Conservation (phyloP, 306 rosid species). For the Vigna trinervia region DNA sequence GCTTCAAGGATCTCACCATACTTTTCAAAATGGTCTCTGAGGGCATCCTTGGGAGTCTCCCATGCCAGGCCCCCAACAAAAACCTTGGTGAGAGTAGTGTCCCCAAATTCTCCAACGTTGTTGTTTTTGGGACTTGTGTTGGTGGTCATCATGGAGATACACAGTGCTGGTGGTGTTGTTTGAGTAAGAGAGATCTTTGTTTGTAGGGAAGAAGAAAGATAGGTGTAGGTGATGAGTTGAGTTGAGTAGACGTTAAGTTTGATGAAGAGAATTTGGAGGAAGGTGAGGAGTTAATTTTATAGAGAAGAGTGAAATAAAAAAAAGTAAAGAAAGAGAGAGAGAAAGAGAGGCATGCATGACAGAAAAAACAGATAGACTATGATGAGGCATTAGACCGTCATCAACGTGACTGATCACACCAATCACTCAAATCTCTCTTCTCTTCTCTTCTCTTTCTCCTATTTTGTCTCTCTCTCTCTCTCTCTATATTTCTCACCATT, state of each 20-base stretch:
- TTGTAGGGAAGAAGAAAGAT: background rate
- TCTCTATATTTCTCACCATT: background rate
- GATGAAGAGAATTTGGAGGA: slow-evolving; percentile 25
- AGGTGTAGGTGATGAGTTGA: background rate
- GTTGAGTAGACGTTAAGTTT: slow-evolving; percentile 2
- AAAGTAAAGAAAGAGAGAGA: slow-evolving; percentile 2
- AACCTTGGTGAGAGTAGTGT: slow-evolving; percentile 80
- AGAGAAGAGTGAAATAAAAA: slow-evolving; percentile 39
- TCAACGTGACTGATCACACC: slow-evolving; percentile 61
- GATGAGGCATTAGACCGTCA: slow-evolving; percentile 46
- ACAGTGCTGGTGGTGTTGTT: background rate
- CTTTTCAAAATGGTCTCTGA: slow-evolving; percentile 71
- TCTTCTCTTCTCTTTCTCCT: background rate
- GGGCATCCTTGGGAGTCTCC: slow-evolving; percentile 86
- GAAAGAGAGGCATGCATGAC: slow-evolving; percentile 60
- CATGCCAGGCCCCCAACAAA: slow-evolving; percentile 90
- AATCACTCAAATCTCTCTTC: background rate
- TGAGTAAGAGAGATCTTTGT: background rate
- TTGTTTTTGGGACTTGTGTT: background rate
- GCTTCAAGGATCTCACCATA: slow-evolving; percentile 89
- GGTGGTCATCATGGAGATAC: slow-evolving; percentile 42
- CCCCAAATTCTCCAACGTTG: slow-evolving; percentile 63
- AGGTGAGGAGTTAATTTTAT: slow-evolving; percentile 33
- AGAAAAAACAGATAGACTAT: slow-evolving; percentile 68
- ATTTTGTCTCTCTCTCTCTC: background rate